phyloP scores from a whole-genome alignment of 495 filamentous ascomycete species.

The Penicillium pancosmium region DNA sequence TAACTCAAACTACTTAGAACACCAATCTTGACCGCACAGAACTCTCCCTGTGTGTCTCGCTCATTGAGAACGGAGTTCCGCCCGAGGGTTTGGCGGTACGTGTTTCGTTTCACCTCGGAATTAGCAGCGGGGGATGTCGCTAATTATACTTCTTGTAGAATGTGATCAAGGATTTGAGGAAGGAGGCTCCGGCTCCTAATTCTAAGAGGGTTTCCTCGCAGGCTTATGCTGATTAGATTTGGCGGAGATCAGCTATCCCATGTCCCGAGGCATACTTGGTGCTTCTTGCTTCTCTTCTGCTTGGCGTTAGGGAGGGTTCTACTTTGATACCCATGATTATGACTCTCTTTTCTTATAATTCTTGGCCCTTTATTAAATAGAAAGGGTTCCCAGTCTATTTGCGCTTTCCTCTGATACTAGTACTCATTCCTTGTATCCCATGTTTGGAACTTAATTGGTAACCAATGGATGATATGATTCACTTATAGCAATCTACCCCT shows the following conservation, averaged over 20 bases:
- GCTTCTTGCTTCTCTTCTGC: background rate
- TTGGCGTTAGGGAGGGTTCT: background rate
- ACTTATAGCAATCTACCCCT: background rate
- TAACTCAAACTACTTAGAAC: conserved; percentile 58
- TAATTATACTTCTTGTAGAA: conserved; percentile 46
- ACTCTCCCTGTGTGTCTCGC: conserved; percentile 89
- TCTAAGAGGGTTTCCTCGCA: conserved; percentile 23
- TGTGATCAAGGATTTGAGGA: conserved; percentile 73
- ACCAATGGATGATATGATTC: background rate
- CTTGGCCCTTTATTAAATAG: too few species aligned
- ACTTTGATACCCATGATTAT: conserved; percentile 2
- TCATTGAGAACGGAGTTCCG: conserved; percentile 97
- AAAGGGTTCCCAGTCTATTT: background rate
- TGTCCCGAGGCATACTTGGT: too few species aligned
- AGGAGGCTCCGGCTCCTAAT: conserved; percentile 45
- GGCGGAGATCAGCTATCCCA: background rate
- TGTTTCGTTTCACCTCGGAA: conserved; percentile 13
- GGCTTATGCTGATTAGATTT: conserved; percentile 23
- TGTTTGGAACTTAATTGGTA: background rate
- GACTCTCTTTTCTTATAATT: background rate
- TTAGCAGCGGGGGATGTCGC: background rate
- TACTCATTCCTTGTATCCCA: background rate
- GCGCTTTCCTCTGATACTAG: too few species aligned
- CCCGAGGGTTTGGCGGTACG: conserved; percentile 92
- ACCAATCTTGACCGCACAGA: conserved; percentile 88